These are phyloP conservation scores for Acacia pycnantha DNA, from an alignment of 331 rosid genomes.

Conservation along the genomic window DNA sequence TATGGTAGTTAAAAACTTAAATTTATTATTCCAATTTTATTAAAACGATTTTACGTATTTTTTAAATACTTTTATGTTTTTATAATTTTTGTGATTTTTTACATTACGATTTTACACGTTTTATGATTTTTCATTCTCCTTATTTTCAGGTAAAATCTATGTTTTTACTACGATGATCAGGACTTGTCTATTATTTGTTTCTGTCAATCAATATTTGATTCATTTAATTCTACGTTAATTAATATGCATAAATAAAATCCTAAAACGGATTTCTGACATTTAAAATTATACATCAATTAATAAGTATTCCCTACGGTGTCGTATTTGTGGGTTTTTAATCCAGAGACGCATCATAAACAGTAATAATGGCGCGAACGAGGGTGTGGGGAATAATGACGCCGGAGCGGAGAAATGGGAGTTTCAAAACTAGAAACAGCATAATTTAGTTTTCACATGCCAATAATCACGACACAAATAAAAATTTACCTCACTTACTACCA, in stretches of 20 bases:
- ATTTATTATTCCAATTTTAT: too few species aligned
- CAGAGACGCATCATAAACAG: background rate
- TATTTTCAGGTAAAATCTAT: too few species aligned
- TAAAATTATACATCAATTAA: too few species aligned
- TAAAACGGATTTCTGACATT: background rate
- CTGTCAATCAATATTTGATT: background rate
- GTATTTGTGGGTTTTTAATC: background rate
- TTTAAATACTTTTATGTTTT: too few species aligned
- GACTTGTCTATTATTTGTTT: background rate
- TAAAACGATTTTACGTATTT: too few species aligned
- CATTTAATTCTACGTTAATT: background rate
- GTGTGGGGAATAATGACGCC: background rate
- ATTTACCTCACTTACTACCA: background rate
- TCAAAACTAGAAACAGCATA: background rate
- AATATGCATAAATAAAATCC: background rate
- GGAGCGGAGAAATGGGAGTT: background rate
- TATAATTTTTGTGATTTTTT: too few species aligned
- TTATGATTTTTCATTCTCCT: too few species aligned
- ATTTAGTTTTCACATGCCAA: background rate
- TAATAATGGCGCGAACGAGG: background rate
- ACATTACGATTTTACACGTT: too few species aligned
- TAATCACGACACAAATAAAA: background rate
- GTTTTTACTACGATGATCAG: too few species aligned
- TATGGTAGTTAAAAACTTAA: too few species aligned
- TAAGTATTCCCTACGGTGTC: too few species aligned